Evolutionary conservation across 768 basidiomycete species (phyloP).

Genomic region (Arthromyces matolae): DNA sequence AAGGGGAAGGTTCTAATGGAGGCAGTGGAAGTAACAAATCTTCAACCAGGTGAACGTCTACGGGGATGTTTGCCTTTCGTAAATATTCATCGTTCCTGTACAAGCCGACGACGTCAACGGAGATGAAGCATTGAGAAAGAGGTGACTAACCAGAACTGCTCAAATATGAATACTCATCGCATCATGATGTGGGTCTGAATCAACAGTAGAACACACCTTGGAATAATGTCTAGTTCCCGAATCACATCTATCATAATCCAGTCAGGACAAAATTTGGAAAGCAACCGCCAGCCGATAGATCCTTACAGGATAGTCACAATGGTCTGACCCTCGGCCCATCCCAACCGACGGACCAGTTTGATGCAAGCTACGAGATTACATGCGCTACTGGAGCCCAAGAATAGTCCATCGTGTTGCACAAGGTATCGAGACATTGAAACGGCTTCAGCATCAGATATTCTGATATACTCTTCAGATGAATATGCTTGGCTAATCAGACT

Average conservation of each 20-base stretch:
- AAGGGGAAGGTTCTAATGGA: conserved; percentile 12
- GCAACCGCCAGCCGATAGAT: background rate
- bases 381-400: conserved; percentile 93
- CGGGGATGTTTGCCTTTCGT: conserved; percentile 39
- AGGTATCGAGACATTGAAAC: conserved; percentile 95
- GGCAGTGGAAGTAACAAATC: conserved; percentile 32
- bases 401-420: conserved; percentile 86
- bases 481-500: background rate
- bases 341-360: conserved; percentile 67
- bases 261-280: background rate
- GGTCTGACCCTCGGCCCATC: conserved; percentile 63
- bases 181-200: conserved; percentile 9
- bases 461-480: conserved; percentile 25
- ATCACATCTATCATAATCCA: conserved; percentile 63
- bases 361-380: conserved; percentile 94
- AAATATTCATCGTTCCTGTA: conserved; percentile 54
- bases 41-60: conserved; percentile 39
- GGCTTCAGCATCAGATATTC: conserved; percentile 90
- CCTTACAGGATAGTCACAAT: conserved; percentile 85
- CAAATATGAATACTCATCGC: background rate
- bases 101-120: background rate
- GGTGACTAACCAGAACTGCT: conserved; percentile 42
- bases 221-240: conserved; percentile 91
- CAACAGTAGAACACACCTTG: conserved; percentile 50
- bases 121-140: background rate